Evolutionary conservation across 352 stramenopile genomes (phyloP).

Genomic region (Blastocystis hominis): DNA sequence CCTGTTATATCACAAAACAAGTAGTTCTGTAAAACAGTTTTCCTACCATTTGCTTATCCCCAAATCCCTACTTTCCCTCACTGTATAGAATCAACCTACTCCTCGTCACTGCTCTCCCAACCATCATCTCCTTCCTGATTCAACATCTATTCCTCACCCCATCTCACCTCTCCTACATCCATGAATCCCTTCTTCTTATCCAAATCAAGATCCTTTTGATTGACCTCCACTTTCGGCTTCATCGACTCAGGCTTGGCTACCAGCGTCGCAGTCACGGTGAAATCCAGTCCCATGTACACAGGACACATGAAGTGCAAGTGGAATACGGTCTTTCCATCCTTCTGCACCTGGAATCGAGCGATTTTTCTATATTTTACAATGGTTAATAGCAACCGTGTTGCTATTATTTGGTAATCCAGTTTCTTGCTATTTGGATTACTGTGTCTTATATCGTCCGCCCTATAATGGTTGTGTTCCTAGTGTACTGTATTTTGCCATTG

Average conservation of each 20-base stretch:
- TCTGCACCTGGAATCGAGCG: background rate
- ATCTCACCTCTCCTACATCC: background rate
- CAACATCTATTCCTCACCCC: background rate
- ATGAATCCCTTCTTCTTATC: slow-evolving; percentile 31
- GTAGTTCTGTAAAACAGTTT: no score
- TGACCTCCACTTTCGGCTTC: slow-evolving; percentile 34
- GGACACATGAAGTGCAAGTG: slow-evolving; percentile 24
- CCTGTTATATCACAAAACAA: no score
- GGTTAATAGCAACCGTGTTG: no score
- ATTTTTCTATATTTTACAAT: no score
- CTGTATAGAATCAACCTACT: background rate
- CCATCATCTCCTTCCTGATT: slow-evolving; percentile 24
- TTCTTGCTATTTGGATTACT: no score
- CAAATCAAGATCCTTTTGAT: slow-evolving; percentile 25
- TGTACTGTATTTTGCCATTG: no score
- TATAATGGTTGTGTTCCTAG: no score
- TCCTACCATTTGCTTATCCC: background rate
- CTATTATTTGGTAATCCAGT: no score
- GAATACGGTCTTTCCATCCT: background rate
- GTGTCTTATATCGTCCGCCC: no score
- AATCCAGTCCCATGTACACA: background rate
- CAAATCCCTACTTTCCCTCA: background rate
- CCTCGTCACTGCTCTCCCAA: slow-evolving; percentile 23
- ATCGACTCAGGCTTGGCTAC: background rate
- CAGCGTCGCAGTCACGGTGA: background rate